Conservation (phyloP, 2,329 filamentous ascomycete species). For the Aspergillus novofumigatus region DNA sequence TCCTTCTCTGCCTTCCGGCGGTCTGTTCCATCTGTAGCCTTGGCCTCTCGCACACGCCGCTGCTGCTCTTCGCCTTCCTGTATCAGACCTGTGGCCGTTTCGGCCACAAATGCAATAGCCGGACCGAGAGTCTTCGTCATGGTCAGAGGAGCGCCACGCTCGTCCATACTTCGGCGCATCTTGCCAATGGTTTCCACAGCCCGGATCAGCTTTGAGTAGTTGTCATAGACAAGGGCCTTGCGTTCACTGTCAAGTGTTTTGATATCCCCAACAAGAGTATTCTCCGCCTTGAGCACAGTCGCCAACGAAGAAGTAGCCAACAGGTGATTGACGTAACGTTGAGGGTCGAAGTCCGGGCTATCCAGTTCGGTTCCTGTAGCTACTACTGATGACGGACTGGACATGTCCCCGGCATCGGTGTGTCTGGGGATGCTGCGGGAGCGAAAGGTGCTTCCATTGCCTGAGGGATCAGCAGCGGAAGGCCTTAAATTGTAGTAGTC, state of each 20-base stretch:
- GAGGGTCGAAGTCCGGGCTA: constrained; percentile 64
- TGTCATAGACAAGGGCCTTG: constrained; percentile 96
- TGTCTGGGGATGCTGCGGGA: constrained; percentile 38
- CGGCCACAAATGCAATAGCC: constrained; percentile 42
- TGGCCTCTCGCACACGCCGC: constrained; percentile 25
- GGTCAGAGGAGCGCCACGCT: constrained; percentile 41
- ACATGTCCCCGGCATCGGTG: constrained; percentile 41
- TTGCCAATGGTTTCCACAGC: constrained; percentile 93
- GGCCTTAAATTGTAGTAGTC: constrained; percentile 88
- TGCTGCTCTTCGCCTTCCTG: constrained; percentile 37
- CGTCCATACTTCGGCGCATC: constrained; percentile 48
- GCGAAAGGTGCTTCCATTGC: constrained; percentile 17
- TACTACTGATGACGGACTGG: constrained; percentile 24
- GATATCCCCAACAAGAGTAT: constrained; percentile 62
- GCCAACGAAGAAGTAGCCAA: constrained; percentile 39
- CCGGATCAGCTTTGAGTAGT: constrained; percentile 94
- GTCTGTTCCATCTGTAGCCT: constrained; percentile 12
- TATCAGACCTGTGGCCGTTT: constrained; percentile 39
- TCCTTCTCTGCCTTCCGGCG: constrained; percentile 32
- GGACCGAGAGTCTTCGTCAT: constrained; percentile 43
- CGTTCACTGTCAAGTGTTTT: constrained; percentile 89
- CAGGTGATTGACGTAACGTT: constrained; percentile 49
- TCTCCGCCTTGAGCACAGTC: constrained; percentile 43
- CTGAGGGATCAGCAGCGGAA: constrained; percentile 34
- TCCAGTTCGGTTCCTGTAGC: constrained; percentile 62